Evolutionary conservation across 1,139 yeast genomes (phyloP).

Genomic region (Taphrina wiesneri): DNA sequence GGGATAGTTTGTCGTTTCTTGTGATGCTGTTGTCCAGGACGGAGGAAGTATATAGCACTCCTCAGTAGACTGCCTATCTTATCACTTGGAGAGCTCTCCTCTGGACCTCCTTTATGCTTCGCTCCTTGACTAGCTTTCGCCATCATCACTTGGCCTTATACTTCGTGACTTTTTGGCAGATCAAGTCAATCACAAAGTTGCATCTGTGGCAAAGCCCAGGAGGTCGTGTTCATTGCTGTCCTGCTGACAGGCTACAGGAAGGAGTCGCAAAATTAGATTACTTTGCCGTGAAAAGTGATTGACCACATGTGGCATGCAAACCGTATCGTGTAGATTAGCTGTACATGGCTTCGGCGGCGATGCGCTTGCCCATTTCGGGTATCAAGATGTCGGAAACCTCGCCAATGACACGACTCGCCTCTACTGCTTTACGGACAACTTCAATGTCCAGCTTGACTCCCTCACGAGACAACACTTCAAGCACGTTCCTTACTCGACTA

Average conservation of each 20-base stretch:
- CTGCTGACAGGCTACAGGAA: too few relatives aligned
- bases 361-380: slow-evolving; percentile 68
- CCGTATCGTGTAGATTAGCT: neutral
- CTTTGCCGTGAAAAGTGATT: neutral
- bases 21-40: neutral
- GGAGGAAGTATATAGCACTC: neutral
- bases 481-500: slow-evolving; percentile 79
- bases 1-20: neutral
- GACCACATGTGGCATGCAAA: neutral
- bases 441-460: slow-evolving; percentile 85
- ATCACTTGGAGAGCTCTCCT: neutral
- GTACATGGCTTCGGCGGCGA: slow-evolving; percentile 61
- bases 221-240: too few relatives aligned
- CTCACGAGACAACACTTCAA: slow-evolving; percentile 74
- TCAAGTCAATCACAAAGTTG: neutral
- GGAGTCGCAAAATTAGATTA: neutral
- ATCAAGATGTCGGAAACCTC: slow-evolving; percentile 73
- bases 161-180: neutral
- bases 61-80: neutral
- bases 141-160: neutral
- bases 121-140: neutral
- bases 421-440: slow-evolving; percentile 78
- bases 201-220: too few relatives aligned
- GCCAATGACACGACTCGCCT: slow-evolving; percentile 78
- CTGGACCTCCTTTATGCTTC: neutral